These are phyloP conservation scores for Coprinopsis strossmayeri DNA, from an alignment of 768 basidiomycete species.

Conservation along the genomic window DNA sequence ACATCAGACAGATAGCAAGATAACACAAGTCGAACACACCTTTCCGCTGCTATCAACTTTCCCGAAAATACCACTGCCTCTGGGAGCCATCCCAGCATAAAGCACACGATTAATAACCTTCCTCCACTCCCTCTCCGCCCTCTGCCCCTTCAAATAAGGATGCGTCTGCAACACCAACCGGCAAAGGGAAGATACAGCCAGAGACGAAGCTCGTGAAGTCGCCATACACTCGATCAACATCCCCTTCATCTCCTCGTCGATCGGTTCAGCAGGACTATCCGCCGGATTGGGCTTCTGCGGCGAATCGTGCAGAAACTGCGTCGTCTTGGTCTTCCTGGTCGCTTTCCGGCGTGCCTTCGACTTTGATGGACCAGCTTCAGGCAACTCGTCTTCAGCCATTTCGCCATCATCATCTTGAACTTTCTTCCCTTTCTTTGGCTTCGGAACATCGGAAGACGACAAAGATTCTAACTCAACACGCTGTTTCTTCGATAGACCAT, in stretches of 20 bases:
- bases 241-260: not conserved
- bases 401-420: not conserved
- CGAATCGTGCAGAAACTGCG: slow-evolving; percentile 4
- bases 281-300: not conserved
- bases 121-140: slow-evolving; percentile 41
- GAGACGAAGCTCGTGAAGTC: slow-evolving; percentile 62
- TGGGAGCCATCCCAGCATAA: slow-evolving; percentile 32
- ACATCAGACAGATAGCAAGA: too few species aligned
- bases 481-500: not conserved
- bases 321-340: slow-evolving; percentile 7
- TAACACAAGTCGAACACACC: slow-evolving; percentile 35
- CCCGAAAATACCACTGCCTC: slow-evolving; percentile 58
- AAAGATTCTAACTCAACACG: not conserved
- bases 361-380: not conserved
- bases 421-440: not conserved
- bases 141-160: slow-evolving; percentile 37
- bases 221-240: slow-evolving; percentile 26
- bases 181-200: slow-evolving; percentile 49
- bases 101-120: slow-evolving; percentile 44
- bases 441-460: not conserved
- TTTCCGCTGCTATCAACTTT: slow-evolving; percentile 63
- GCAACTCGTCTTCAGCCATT: not conserved
- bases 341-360: slow-evolving; percentile 14
- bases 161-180: slow-evolving; percentile 45
- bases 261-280: not conserved